Evolutionary conservation across 176 grass and related monocot genomes (phyloP).

Genomic region (Musa beccarii): DNA sequence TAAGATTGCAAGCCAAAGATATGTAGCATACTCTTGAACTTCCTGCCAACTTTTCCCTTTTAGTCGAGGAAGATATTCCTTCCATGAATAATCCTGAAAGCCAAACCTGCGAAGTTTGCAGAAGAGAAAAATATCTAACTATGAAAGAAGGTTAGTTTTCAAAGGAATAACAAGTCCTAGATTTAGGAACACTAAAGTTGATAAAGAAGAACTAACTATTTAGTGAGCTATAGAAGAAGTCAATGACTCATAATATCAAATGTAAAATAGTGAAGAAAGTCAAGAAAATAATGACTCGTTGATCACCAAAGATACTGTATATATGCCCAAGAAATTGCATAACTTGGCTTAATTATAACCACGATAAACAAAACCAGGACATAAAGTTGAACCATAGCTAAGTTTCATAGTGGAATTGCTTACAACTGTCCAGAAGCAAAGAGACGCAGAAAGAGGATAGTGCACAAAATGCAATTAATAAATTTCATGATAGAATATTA

Average conservation of each 20-base stretch:
- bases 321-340: no score
- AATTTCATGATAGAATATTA: constrained; percentile 3
- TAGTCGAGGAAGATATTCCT: constrained; percentile 83
- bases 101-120: constrained; percentile 53
- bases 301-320: no score
- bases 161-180: no score
- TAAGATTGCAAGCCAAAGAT: constrained; percentile 15
- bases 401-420: no score
- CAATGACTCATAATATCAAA: no score
- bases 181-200: background rate
- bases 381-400: no score
- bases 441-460: background rate
- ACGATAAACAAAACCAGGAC: no score
- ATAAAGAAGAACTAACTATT: background rate
- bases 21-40: constrained; percentile 65
- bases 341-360: no score
- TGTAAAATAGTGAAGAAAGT: no score
- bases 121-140: background rate
- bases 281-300: no score
- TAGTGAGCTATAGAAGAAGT: no score
- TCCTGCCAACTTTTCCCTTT: constrained; percentile 81
- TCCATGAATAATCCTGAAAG: constrained; percentile 96
- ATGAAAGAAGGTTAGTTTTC: background rate
- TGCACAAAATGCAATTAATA: constrained; percentile 1
- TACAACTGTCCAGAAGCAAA: background rate